Evolutionary conservation across 140 eudicot genomes (phyloP), one percentile per base, ranked within the genome.

Genomic region (Senecio squalidus): DNA sequence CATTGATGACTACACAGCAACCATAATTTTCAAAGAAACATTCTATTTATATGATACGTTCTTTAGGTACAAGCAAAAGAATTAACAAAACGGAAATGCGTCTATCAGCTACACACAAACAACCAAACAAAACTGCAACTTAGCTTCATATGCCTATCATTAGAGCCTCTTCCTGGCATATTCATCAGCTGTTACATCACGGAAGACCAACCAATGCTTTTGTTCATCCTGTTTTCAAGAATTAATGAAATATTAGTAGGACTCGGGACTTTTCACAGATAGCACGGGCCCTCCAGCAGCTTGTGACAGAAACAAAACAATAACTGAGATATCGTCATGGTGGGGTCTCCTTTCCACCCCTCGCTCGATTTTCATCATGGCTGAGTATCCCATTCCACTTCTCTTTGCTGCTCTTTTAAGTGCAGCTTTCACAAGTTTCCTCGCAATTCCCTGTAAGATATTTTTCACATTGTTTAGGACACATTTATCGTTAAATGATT

Each of bases 291-390:
- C 76, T 20, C 48, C 38, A n/a, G 39, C 66, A 33, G 55, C 69
- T 71, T n/a, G n/a, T n/a, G n/a, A n/a, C 4, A 81, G 83, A 60
- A 76, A 77, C 77, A 80, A 49, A 62, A 81, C 88, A 26, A 76
- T 51, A 23, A 81, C 83, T 11, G 83, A 59, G 62, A 81, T 81
- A 16, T 81, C 84, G 49, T 77, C 78, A 21, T 81, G 88, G 39
- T 68, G 61, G 14, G 48, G 70, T 66, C 84, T 65, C 61, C 88
- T 60, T 55, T n/a, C n/a, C n/a, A 61, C 39, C 22, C 84, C 78
- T 29, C 73, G 46, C 1, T 46, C 78, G 16, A 77, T 47, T 66
- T 69, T 77, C 39, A 77, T 59, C 53, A 81, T 33, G 30, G 73
- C 75, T 0, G 78, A 64, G 43, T 61, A 77, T 49, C 78, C 73